phyloP scores from a whole-genome alignment of 371 early-diverging fungal species.

The Apophysomyces variabilis region DNA sequence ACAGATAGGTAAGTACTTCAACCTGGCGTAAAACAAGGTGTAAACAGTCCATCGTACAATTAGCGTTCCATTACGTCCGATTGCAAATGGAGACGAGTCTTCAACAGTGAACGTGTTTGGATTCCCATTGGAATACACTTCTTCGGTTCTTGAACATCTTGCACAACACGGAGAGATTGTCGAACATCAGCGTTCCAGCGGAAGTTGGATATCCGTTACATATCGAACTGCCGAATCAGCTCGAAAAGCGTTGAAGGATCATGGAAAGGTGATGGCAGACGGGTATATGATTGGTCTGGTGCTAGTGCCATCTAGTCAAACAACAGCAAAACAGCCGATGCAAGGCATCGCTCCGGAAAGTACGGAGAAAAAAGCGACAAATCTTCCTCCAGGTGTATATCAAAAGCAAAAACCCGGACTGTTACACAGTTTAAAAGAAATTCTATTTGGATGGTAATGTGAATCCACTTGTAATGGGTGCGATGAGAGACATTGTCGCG shows the following conservation, averaged over 20 bases:
- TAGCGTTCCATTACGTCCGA: background rate
- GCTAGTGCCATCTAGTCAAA: conserved; percentile 1
- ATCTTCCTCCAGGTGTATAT: background rate
- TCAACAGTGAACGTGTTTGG: conserved; percentile 43
- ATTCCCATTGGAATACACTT: conserved; percentile 27
- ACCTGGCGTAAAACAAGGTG: background rate
- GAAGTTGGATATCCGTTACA: conserved; percentile 45
- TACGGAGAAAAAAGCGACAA: background rate
- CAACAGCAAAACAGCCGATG: background rate
- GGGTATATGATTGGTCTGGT: conserved; percentile 25
- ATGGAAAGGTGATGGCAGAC: conserved; percentile 33
- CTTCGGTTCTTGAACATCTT: conserved; percentile 34
- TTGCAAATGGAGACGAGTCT: background rate
- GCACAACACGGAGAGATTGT: conserved; percentile 32
- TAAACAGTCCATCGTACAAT: too few relatives aligned
- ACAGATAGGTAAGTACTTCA: background rate
- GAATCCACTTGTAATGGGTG: too few relatives aligned
- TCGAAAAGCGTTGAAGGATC: conserved; percentile 31
- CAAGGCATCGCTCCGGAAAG: background rate
- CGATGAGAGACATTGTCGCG: too few relatives aligned
- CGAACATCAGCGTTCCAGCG: conserved; percentile 28
- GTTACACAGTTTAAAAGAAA: background rate
- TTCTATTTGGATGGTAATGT: conserved; percentile 2
- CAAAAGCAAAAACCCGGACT: background rate
- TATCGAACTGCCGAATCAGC: conserved; percentile 32